Evolutionary conservation across 306 rosid genomes (phyloP).

Genomic region (Leucaena leucocephala): DNA sequence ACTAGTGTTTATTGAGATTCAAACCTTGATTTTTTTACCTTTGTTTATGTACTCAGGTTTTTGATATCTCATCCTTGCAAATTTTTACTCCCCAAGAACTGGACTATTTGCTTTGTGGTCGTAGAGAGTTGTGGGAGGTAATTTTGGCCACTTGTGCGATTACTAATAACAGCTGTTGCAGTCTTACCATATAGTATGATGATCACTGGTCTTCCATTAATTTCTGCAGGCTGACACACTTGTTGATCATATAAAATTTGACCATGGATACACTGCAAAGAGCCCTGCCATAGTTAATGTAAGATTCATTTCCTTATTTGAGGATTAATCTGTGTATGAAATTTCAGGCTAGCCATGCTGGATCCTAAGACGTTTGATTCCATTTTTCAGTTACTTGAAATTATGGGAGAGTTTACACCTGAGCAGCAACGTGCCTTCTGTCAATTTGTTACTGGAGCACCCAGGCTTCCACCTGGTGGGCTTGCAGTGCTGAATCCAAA

Average conservation of each 20-base stretch:
- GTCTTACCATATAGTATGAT: background rate
- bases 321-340: slow-evolving; percentile 18
- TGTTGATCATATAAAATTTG: slow-evolving; percentile 92
- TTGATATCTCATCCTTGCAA: slow-evolving; percentile 82
- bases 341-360: slow-evolving; percentile 21
- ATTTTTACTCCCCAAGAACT: slow-evolving; percentile 86
- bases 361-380: slow-evolving; percentile 34
- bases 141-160: background rate
- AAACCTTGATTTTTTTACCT: slow-evolving; percentile 25
- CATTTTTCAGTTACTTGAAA: slow-evolving; percentile 79
- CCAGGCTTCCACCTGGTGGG: slow-evolving; percentile 97
- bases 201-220: slow-evolving; percentile 1
- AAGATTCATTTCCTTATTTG: slow-evolving; percentile 33
- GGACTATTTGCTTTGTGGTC: slow-evolving; percentile 95
- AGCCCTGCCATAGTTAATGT: slow-evolving; percentile 94
- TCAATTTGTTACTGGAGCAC: slow-evolving; percentile 98
- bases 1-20: background rate
- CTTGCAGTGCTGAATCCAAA: slow-evolving; percentile 91
- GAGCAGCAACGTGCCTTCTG: slow-evolving; percentile 96
- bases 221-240: slow-evolving; percentile 82
- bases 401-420: slow-evolving; percentile 91
- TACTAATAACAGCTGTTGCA: slow-evolving; percentile 27
- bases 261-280: slow-evolving; percentile 97
- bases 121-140: slow-evolving; percentile 98
- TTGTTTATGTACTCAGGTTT: slow-evolving; percentile 61